Evolutionary conservation across 2,329 filamentous ascomycete species (phyloP), one percentile per base, ranked within the genome.

Genomic region (Fusarium graminum): DNA sequence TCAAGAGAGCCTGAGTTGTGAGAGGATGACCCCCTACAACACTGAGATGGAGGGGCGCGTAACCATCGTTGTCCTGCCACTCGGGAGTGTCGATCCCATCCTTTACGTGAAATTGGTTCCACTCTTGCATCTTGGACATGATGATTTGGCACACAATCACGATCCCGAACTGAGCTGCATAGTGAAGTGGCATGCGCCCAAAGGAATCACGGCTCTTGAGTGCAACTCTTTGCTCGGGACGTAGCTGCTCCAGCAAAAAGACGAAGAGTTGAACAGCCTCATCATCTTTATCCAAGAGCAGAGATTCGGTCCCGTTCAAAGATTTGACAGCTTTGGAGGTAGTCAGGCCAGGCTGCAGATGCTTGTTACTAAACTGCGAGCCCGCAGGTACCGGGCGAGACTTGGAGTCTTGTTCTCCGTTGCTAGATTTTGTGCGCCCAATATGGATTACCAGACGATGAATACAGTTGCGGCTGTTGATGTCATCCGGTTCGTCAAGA

Each of bases 51-150:
- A 99, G 82, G 1, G 95, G 95, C 11, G 94, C 92, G 77, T 91
- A 93, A 17, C 95, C 94, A 73, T 98, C 95, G 19, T 88, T 86
- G 75, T 99, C 95, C 78, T 97, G 94, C 94, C 94, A 98, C 63
- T 89, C 85, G 1, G 88, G 84, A 0, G 92, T 91, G 75, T 98
- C 94, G 47, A 99, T 96, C 11, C 94, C 94, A 64, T 93, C 85
- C 34, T 89, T 87, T 28, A 94, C 89, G 72, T 97, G 86, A 73
- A 97, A 97, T 71, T 96, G 89, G 16, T 86, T 87, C 94, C 94
- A 98, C 25, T 89, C 85, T 75, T 94, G 92, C 89, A 99, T 94
- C 72, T 91, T 90, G 65, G 90, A 88, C 80, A 97, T 94, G 68
- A 98, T 86, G 25, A 94, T 85, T 74, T 97, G 86, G 74, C 93